Evolutionary conservation across 2,329 filamentous ascomycete genomes (phyloP).

Genomic region (Drechslerella coelobrocha): DNA sequence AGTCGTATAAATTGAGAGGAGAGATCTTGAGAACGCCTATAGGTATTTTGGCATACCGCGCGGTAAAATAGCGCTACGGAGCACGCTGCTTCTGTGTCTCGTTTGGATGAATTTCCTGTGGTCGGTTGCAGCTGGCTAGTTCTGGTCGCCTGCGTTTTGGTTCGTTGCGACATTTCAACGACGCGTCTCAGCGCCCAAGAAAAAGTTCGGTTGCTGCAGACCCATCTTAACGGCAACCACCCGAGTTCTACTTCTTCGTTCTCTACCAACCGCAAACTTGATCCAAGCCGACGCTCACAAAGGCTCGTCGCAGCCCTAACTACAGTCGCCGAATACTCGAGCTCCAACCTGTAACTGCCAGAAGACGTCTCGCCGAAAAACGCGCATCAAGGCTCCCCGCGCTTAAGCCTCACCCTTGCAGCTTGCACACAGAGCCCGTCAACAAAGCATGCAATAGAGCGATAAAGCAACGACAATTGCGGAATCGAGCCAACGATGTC

Average conservation of each 20-base stretch:
- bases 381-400: slow-evolving; percentile 27
- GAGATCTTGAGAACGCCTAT: too few relatives aligned
- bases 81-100: not conserved
- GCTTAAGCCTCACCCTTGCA: slow-evolving; percentile 3
- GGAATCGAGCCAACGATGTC: slow-evolving; percentile 26
- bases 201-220: slow-evolving; percentile 47
- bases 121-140: slow-evolving; percentile 5
- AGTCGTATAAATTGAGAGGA: not conserved
- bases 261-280: slow-evolving; percentile 23
- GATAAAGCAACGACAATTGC: slow-evolving; percentile 18
- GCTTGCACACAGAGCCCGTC: slow-evolving; percentile 15
- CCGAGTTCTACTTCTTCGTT: slow-evolving; percentile 30
- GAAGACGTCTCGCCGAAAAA: slow-evolving; percentile 9
- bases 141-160: slow-evolving; percentile 20
- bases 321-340: slow-evolving; percentile 17
- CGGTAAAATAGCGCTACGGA: not conserved
- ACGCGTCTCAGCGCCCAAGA: slow-evolving; percentile 46
- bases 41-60: too few relatives aligned
- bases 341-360: slow-evolving; percentile 6
- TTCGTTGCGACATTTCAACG: slow-evolving; percentile 33
- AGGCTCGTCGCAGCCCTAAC: slow-evolving; percentile 12
- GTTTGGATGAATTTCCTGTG: not conserved
- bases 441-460: slow-evolving; percentile 43
- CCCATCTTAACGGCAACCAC: slow-evolving; percentile 20
- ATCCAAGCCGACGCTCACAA: slow-evolving; percentile 6